Conservation (phyloP, 1,284 basidiomycete species). For the Trichosporon sp. region DNA sequence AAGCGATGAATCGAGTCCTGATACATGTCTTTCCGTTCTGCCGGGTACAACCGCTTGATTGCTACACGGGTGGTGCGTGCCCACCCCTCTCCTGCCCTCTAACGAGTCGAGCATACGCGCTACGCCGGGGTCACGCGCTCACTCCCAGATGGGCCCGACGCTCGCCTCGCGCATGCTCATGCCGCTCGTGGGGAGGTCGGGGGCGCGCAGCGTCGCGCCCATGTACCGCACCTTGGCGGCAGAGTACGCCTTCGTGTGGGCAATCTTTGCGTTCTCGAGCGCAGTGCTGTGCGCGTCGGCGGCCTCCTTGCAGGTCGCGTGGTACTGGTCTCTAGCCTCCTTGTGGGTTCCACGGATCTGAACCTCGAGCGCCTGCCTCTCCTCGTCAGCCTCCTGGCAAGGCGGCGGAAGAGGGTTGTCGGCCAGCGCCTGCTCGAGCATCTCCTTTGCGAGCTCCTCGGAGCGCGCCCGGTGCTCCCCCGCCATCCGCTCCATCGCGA, state of each 20-base stretch:
- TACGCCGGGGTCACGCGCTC: no score
- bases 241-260: slow-evolving; percentile 4
- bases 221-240: slow-evolving; percentile 9
- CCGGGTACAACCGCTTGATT: not conserved
- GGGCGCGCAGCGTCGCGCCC: slow-evolving; percentile 10
- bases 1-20: not conserved
- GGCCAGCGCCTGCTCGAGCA: not conserved
- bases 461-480: slow-evolving; percentile 4
- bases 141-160: not conserved
- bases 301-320: slow-evolving; percentile 1
- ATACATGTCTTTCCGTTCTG: not conserved
- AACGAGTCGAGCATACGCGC: no score
- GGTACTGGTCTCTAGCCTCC: not conserved
- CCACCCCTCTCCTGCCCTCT: not conserved
- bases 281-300: not conserved
- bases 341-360: not conserved
- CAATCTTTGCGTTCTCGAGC: not conserved
- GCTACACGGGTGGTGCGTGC: not conserved
- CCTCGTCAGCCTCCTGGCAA: not conserved
- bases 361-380: not conserved
- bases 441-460: slow-evolving; percentile 1
- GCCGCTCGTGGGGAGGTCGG: not conserved
- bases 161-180: not conserved
- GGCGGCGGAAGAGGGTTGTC: not conserved
- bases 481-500: slow-evolving; percentile 5